Evolutionary conservation across 2,329 filamentous ascomycete species (phyloP), one percentile per base, ranked within the genome.

Genomic region (Sporothrix humicola): DNA sequence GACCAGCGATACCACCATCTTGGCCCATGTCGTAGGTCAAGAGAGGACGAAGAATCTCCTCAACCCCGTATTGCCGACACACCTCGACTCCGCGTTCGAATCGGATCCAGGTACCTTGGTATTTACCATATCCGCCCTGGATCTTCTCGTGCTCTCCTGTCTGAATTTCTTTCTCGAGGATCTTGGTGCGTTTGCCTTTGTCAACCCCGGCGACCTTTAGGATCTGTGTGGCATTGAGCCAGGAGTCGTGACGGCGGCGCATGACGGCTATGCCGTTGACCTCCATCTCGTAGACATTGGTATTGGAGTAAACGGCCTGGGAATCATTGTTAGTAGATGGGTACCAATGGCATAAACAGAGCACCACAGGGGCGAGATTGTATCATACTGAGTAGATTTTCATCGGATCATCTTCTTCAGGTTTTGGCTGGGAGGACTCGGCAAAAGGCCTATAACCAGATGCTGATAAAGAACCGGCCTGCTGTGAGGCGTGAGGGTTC

Each of bases 231-330:
- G 96, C 96, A 83, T 99, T 99, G 77, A 99, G 87, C 93, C 95
- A 98, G 77, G 94, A 95, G 82, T 99, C 96, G 77, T 93, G 92
- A 76, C 96, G 92, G 74, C 96, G 91, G 81, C 96, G 93, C 96
- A 99, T 99, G 69, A 98, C 95, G 31, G 94, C 94, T 77, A 99
- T 87, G 63, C 89, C 90, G 81, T 97, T 97, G 75, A 98, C 93
- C 81, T 98, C 95, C 94, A 98, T 98, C 83, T 99, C 96, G 84
- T 98, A 99, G 17, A 99, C 96, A 75, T 95, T 92, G 63, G 98
- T 94, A 77, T 95, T 94, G 8, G 95, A 98, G 82, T 98, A 98
- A 56, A 97, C 93, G 75, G 95, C 95, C 88, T 72, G 70, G 73
- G 10, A 17, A 15, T 12, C n/a, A 54, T 2, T 3, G 44, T 63